Evolutionary conservation across 2,329 filamentous ascomycete species (phyloP).

Genomic region (Aspergillus ochraceus): DNA sequence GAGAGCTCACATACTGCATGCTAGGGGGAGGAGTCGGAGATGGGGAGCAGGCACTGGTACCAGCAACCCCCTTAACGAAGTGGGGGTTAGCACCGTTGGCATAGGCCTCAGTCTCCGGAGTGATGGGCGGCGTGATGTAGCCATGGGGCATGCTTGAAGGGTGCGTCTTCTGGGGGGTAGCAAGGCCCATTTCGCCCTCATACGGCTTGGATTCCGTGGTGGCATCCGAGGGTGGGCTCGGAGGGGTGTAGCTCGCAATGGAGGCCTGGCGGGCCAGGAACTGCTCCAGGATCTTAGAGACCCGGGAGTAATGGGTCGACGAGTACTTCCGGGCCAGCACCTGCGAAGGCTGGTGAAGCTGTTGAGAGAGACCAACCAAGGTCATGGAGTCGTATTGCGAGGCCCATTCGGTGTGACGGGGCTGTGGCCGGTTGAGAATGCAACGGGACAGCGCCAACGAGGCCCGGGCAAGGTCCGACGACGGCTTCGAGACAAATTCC

Average conservation of each 20-base stretch:
- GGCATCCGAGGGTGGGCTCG: slow-evolving; percentile 41
- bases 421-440: slow-evolving; percentile 77
- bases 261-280: slow-evolving; percentile 66
- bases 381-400: slow-evolving; percentile 53
- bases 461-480: slow-evolving; percentile 85
- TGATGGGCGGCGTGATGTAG: slow-evolving; percentile 50
- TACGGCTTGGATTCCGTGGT: slow-evolving; percentile 41
- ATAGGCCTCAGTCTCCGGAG: slow-evolving; percentile 46
- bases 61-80: slow-evolving; percentile 28
- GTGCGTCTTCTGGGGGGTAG: slow-evolving; percentile 42
- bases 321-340: slow-evolving; percentile 69
- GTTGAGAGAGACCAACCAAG: slow-evolving; percentile 63
- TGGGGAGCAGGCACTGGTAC: slow-evolving; percentile 33
- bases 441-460: slow-evolving; percentile 83
- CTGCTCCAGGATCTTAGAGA: slow-evolving; percentile 63
- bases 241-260: slow-evolving; percentile 48
- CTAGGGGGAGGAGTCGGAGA: slow-evolving; percentile 39
- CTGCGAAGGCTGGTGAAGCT: slow-evolving; percentile 66
- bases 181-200: slow-evolving; percentile 42
- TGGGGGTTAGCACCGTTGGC: slow-evolving; percentile 36
- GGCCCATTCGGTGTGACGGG: slow-evolving; percentile 73
- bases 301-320: slow-evolving; percentile 63
- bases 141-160: slow-evolving; percentile 41
- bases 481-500: slow-evolving; percentile 90
- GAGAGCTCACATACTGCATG: slow-evolving; percentile 37